Base-by-base conservation (phyloP, 1,139 yeast genomes). In the Nadsonia commutata region DNA sequence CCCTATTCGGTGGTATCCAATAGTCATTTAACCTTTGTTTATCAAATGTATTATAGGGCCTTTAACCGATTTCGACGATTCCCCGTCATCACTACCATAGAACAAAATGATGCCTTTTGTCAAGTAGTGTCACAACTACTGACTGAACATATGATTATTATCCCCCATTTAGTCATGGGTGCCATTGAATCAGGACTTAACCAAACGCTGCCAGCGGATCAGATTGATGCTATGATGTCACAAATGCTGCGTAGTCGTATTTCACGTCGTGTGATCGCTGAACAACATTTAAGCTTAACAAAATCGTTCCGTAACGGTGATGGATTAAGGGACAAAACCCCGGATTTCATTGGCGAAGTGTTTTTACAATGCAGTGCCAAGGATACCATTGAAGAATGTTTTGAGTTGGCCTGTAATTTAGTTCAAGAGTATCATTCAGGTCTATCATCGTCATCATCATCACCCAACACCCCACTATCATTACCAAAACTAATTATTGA, bases 131-230 rank as follows among this genome's bases (percentile, higher is more conserved):
- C 74, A 31, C 66, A 70, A 23, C 71, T 86, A 49, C 65, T 88
- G 51, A 68, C 70, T 18, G 88, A 81, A 58, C 95, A 88, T 62
- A 69, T 84, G 41, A 67, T 79, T 47, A 83, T 85, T 52, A 68
- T 88, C 48, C 90, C 96, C 1, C 90, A 86, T 57, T 67, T 88
- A 49, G 81, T 88, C 70, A 83, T 85, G 88, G 97, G 96, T 2
- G 86, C 94, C 1, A 66, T 86, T 45, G 96, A 88, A 55, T 80
- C 82, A 45, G 74, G 86, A 13, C 75, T 80, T 40, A 63, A 80
- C 40, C 70, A 74, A 38, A 67, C 75, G 36, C 70, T 81, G 52
- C 79, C 85, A 1, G 78, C 76, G 45, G 62, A 67, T 1, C 67
- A 77, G 41, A 63, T 88, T 51, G 95, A 88, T 57, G 65, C 64